Evolutionary conservation across 2,329 filamentous ascomycete genomes (phyloP), one percentile per base, ranked within the genome.

Genomic region (Periconia sp.): DNA sequence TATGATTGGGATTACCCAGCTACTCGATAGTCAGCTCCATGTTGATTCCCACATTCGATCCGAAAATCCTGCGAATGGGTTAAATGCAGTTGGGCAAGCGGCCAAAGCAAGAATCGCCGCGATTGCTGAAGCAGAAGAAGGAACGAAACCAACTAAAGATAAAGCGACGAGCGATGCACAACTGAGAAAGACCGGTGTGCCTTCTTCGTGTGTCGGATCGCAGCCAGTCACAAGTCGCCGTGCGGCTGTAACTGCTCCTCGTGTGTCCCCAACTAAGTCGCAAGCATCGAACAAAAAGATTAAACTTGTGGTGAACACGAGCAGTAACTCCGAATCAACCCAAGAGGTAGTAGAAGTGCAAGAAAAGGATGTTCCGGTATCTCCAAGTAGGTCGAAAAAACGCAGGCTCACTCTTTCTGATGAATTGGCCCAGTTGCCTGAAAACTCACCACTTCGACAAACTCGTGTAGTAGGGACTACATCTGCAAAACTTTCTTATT

Each of bases 401-500:
- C 66, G 69, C 43, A 72, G 66, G 41, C 60, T 72, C 27, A 72
- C 68, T 9, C 33, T 66, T 13, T 57, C 59, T 11, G 70, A 73
- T 30, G 68, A 71, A 41, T 58, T 49, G 18, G 66, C 68, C 17
- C 50, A 60, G 1, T 59, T 78, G 0, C 57, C 67, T 8, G 14
- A 77, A 1, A 74, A 79, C 1, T 84, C 82, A 0, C 79, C 85
- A 1, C 77, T 94, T 15, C 77, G 80, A 10, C 71, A 78, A 33
- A 84, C 88, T 0, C 82, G 75, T 50, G 79, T 96, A 18, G 76
- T 89, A n/a, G 91, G 90, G 3, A 96, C 92, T 0, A 85, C 86
- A 0, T 97, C 92, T 0, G 86, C 90, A 0, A 97, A 97, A 72
- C 79, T 97, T 2, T 92, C 89, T 2, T 96, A 97, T 65, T 78